Base-by-base conservation (phyloP, 768 basidiomycete species). In the Mycena indigotica region DNA sequence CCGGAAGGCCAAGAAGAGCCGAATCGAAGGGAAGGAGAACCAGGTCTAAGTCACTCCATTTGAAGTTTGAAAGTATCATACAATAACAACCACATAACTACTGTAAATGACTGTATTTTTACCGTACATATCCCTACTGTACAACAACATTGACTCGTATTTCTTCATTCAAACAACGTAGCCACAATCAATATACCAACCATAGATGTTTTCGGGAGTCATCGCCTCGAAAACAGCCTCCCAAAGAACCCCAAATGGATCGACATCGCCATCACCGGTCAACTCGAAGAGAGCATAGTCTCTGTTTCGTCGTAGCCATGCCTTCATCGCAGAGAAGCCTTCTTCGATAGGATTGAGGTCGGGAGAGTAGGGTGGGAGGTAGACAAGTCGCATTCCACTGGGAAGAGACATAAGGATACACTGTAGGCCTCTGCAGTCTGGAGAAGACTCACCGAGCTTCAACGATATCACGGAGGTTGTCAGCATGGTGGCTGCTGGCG, bases 301-400 rank as follows among this genome's bases (percentile, higher is more conserved):
- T 28, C 48, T 21, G 39, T 65, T 38, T 15, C 29, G 28, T 25
- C 55, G 58, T 30, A 71, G 48, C 67, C 67, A 68, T 13, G 65
- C 54, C 48, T 71, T 71, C 39, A 66, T 65, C 2, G 64, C 52
- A 4, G 62, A 67, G 55, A 74, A 75, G 1, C 62, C 66, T 50
- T 72, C 63, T 46, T 75, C 69, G 39, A 73, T 72, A 0, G 67
- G 73, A 39, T 70, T 73, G 39, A 66, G 65, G 50, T 75, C 69
- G 2, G 72, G 72, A 3, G 69, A 74, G 54, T 73, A 75, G 0
- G 70, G 67, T 13, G 71, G 70, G 4, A 74, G 62, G 50, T 67
- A 74, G 16, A 60, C 19, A 23, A 71, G 64, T 5, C 61, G 40
- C 50, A 61, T 62, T 6, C 69, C 66, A 45, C 50, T 55, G n/a